Conservation (phyloP, 108 stramenopile species). For the Cyclotella cryptica region DNA sequence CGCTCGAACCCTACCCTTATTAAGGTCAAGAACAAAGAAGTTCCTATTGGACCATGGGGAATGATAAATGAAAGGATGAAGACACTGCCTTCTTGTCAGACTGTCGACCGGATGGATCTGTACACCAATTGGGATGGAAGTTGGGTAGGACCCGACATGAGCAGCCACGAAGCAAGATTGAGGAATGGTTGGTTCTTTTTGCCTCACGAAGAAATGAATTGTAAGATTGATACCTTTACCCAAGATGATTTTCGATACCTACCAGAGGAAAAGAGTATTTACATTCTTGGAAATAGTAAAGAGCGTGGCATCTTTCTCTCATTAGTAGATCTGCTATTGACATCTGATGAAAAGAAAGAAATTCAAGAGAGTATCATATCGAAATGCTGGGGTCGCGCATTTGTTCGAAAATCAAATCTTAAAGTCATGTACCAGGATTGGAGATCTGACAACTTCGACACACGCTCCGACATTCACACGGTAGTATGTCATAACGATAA, state of each 20-base stretch:
- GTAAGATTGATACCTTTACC: conserved; percentile 38
- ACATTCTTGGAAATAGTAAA: conserved; percentile 40
- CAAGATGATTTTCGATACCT: conserved; percentile 18
- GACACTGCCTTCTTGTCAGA: conserved; percentile 36
- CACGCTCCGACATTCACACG: not conserved
- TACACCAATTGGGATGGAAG: conserved; percentile 42
- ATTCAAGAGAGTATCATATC: conserved; percentile 13
- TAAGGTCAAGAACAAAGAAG: conserved; percentile 4
- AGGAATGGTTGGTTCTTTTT: conserved; percentile 44
- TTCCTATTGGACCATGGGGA: not conserved
- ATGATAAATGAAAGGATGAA: conserved; percentile 18
- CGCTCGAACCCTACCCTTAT: not conserved
- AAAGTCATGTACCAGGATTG: conserved; percentile 51
- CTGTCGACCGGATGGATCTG: conserved; percentile 5
- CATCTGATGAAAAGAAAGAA: conserved; percentile 20
- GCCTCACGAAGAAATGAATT: conserved; percentile 31
- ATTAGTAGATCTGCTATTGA: conserved; percentile 39
- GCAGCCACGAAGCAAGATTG: conserved; percentile 11
- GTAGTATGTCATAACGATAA: conserved; percentile 49
- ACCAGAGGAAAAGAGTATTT: conserved; percentile 38
- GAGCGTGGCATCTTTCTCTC: conserved; percentile 45
- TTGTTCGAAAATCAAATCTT: conserved; percentile 26
- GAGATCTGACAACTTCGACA: conserved; percentile 28
- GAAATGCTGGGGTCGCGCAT: conserved; percentile 42
- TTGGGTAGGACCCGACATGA: conserved; percentile 42